Percentiles rank a stretch among this genome's conserved stretches.
Conservation (phyloP, 2,329 filamentous ascomycete species). For the Chaetomium globosum region DNA sequence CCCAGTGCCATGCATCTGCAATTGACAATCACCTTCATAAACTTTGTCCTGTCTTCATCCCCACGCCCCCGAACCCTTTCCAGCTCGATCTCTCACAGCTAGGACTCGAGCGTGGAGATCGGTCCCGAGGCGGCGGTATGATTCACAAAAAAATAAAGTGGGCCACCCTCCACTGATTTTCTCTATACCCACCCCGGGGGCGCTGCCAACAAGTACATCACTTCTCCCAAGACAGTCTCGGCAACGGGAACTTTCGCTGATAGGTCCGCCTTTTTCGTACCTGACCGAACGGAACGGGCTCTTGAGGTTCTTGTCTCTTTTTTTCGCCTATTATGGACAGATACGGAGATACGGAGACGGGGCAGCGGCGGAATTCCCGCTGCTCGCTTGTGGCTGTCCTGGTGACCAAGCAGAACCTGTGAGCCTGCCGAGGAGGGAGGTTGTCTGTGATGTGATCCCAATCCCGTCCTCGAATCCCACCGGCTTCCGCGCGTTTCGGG, state of each 20-base stretch:
- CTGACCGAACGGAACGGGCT: neutral
- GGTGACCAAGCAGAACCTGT: conserved; percentile 2
- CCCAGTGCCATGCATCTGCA: neutral
- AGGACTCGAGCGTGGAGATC: conserved; percentile 20
- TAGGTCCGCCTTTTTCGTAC: neutral
- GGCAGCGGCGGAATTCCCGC: conserved; percentile 5
- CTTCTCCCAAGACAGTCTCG: neutral
- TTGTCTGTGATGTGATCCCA: too few relatives aligned
- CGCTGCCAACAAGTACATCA: neutral
- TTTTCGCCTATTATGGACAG: neutral
- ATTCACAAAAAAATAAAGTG: conserved; percentile 24
- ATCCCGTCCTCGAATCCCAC: neutral
- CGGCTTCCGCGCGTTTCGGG: conserved; percentile 12
- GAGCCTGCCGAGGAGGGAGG: too few relatives aligned
- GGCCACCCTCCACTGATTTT: neutral
- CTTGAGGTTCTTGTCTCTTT: neutral
- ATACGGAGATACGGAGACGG: conserved; percentile 13
- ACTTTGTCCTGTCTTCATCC: neutral
- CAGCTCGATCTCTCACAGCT: neutral
- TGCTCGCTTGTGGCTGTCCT: neutral
- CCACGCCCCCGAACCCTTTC: too few relatives aligned
- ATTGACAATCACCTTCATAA: conserved; percentile 9
- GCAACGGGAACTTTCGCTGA: neutral
- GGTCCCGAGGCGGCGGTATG: conserved; percentile 30
- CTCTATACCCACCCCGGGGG: neutral